Evolutionary conservation across 768 basidiomycete species (phyloP), one percentile per base, ranked within the genome.

Genomic region (Amanita pseudoporphyria): DNA sequence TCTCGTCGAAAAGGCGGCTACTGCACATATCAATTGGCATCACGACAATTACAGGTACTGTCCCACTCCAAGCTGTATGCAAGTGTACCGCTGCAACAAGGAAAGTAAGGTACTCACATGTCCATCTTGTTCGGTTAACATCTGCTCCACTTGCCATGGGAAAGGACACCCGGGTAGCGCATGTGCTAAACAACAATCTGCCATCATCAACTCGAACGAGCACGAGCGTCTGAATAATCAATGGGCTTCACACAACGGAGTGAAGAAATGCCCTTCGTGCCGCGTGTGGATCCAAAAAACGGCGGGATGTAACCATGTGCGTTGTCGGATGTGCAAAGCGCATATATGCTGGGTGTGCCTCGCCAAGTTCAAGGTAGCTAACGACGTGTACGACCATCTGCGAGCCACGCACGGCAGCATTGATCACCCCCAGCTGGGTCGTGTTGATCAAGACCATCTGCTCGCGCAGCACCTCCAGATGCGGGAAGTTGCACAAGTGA

Each of bases 11-110:
- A 71, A 76, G 0, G 74, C 78, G 0, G 84, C 83, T 56, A 63
- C 65, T 40, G 60, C 68, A 0, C 72, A 86, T 58, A 64, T 84
- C 33, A 76, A 80, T 36, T 60, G 71, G 30, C 76, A 77, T 43
- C 70, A 79, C 0, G 65, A 70, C 31, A 76, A 79, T 38, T 79
- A 79, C 59, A 73, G 73, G 47, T 79, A 80, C 53, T 88, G 87
- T 64, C 78, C 77, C 1, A 86, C 84, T 0, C 79, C 87, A 0
- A 84, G 86, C 57, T 88, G 86, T 58, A 68, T 67, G 3, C 80
- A 84, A 54, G 73, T 85, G 3, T 88, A 88, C 62, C 66, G 71
- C 44, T 60, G 60, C 45, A 60, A 62, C 22, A 52, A 56, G 13
- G 48, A 32, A 5, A 40, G 51, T 16, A 31, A 10, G 19, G 46